These are phyloP conservation scores for Tubosaeta sp. DNA, from an alignment of 768 basidiomycete genomes.

Conservation along the genomic window DNA sequence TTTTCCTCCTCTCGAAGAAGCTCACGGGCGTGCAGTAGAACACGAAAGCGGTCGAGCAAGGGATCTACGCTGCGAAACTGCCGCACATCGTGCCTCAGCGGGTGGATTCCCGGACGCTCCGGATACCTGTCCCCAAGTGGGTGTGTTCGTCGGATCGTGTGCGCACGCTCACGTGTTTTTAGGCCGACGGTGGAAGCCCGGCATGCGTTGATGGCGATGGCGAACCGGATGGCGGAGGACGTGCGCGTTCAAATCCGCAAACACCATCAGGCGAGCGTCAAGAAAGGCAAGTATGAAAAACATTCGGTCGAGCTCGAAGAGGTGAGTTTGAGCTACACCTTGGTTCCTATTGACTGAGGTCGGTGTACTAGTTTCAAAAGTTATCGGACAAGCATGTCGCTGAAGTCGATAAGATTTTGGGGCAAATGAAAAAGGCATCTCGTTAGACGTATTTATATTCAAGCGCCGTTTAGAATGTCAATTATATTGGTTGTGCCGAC, in stretches of 20 bases:
- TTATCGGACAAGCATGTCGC: slow-evolving; percentile 56
- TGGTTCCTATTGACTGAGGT: too few relatives aligned
- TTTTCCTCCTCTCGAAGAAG: slow-evolving; percentile 5
- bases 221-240: slow-evolving; percentile 68
- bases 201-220: slow-evolving; percentile 47
- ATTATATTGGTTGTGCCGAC: too few relatives aligned
- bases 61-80: slow-evolving; percentile 70
- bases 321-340: slow-evolving; percentile 38
- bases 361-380: slow-evolving; percentile 65
- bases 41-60: slow-evolving; percentile 71
- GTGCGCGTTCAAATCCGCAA: slow-evolving; percentile 72
- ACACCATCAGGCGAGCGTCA: slow-evolving; percentile 60
- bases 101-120: slow-evolving; percentile 66
- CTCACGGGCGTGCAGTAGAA: slow-evolving; percentile 46
- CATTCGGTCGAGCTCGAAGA: slow-evolving; percentile 67
- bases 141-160: slow-evolving; percentile 8
- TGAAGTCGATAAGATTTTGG: slow-evolving; percentile 65
- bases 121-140: slow-evolving; percentile 77
- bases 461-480: too few relatives aligned
- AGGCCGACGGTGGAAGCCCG: slow-evolving; percentile 80
- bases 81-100: slow-evolving; percentile 70
- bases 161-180: background rate
- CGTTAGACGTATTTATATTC: slow-evolving; percentile 4
- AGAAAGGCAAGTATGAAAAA: slow-evolving; percentile 66
- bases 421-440: slow-evolving; percentile 57